Evolutionary conservation across 78 protist species (phyloP).

Genomic region (Dictyostelium discoideum): DNA sequence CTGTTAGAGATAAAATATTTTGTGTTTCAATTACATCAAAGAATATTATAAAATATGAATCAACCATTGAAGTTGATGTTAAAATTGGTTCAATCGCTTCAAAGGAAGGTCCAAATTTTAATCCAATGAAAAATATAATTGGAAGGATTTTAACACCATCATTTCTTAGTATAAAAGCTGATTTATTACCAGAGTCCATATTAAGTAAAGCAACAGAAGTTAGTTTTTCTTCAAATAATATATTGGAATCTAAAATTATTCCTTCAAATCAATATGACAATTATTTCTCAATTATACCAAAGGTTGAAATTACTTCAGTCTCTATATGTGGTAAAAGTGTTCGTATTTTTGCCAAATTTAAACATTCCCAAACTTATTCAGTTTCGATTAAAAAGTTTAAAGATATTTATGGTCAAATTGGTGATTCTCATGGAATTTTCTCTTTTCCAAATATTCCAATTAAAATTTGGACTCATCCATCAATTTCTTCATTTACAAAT

Average conservation of each 20-base stretch:
- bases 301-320: neutral
- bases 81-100: neutral
- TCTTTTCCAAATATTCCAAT: neutral
- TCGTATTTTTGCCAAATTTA: neutral
- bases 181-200: neutral
- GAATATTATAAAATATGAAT: neutral
- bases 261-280: neutral
- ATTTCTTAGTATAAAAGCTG: neutral
- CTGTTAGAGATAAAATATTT: neutral
- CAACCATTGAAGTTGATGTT: neutral
- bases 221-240: neutral
- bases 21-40: neutral
- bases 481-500: neutral
- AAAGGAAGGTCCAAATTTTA: neutral
- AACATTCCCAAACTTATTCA: neutral
- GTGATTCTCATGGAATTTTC: neutral
- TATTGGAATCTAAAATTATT: neutral
- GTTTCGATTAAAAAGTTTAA: neutral
- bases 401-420: neutral
- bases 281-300: neutral
- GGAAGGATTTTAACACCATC: neutral
- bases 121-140: no score
- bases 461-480: neutral
- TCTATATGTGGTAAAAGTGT: neutral
- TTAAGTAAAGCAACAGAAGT: neutral